Evolutionary conservation across 768 basidiomycete genomes (phyloP).

Genomic region (Leccinum variicolor): DNA sequence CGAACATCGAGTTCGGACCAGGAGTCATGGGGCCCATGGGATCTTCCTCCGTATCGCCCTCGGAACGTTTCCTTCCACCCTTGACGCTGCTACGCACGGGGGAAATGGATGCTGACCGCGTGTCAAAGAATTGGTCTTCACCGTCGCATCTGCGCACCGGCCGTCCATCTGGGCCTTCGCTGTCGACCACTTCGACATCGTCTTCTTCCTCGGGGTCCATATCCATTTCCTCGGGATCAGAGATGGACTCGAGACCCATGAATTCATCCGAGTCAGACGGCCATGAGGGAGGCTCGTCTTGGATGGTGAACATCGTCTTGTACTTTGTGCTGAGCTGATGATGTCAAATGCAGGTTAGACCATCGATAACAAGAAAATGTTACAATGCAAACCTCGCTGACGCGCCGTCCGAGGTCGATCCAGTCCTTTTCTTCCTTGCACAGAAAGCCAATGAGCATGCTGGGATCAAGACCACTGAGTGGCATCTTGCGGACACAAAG

Average conservation of each 20-base stretch:
- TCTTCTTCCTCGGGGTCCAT: slow-evolving; percentile 52
- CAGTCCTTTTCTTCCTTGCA: slow-evolving; percentile 83
- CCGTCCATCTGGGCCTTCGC: slow-evolving; percentile 28
- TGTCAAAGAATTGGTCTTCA: slow-evolving; percentile 54
- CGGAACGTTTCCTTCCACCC: slow-evolving; percentile 44
- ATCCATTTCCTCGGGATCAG: slow-evolving; percentile 71
- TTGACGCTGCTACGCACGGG: slow-evolving; percentile 37
- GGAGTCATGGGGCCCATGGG: slow-evolving; percentile 69
- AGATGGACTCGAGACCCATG: slow-evolving; percentile 80
- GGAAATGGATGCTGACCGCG: slow-evolving; percentile 43
- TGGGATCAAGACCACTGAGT: slow-evolving; percentile 85
- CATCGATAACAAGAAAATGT: neutral
- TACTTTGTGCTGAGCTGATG: slow-evolving; percentile 40
- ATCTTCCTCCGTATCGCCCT: slow-evolving; percentile 70
- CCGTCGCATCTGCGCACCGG: slow-evolving; percentile 29
- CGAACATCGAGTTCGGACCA: slow-evolving; percentile 41
- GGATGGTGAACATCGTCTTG: slow-evolving; percentile 79
- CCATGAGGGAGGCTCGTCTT: slow-evolving; percentile 88
- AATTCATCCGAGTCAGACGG: slow-evolving; percentile 65
- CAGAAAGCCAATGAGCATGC: slow-evolving; percentile 94
- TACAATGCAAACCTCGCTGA: slow-evolving; percentile 58
- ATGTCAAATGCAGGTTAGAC: slow-evolving; percentile 6
- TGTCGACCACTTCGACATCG: slow-evolving; percentile 31
- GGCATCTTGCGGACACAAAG: slow-evolving; percentile 95
- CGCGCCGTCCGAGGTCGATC: slow-evolving; percentile 71